Base-by-base conservation (phyloP, 495 filamentous ascomycete species). In the Aspergillus wentii region DNA sequence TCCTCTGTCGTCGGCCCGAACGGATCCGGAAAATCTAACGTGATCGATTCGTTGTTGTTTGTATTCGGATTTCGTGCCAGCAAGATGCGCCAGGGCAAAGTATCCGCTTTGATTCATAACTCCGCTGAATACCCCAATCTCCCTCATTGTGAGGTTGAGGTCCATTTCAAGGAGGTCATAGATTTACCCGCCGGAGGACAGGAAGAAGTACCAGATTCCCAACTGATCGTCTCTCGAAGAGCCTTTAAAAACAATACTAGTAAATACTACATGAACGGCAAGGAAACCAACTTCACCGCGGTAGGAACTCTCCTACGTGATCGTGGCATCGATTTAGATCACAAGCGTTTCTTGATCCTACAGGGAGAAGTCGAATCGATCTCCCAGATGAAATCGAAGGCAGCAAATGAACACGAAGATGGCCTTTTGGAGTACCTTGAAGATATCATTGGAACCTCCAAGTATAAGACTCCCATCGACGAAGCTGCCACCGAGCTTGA, bases 71-170 rank as follows among this genome's bases (percentile, higher is more conserved):
- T 98, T 66, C 82, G 92, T 33, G 92, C 92, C 17, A 97, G 91
- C 71, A 98, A 98, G 67, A 98, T 98, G 92, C 75, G 92, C 52
- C 92, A 98, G 60, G 94, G 92, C 53, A 98, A 98, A 66, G 90
- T 98, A 26, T 97, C 92, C 3, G 92, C 92, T 14, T 63, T 98
- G 44, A 97, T 98, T 41, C 92, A 98, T 57, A 97, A 95, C 59
- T 96, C 91, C 22, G 88, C 89, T 2, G 75, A 82, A 25, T 79
- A 81, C 44, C 88, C 94, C 1, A 73, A 95, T 42, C 69, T 97
- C 5, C 83, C 88, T 29, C 80, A 79, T 54, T 98, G 92, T 61
- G 94, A 97, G 61, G 92, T 98, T 5, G 85, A 90, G 45, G 92
- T 98, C 6, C 84, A 94, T 48, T 98, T 98, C 54, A 82, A 90